Evolutionary conservation across 1,284 basidiomycete species (phyloP).

Genomic region (Naganishia sp.): DNA sequence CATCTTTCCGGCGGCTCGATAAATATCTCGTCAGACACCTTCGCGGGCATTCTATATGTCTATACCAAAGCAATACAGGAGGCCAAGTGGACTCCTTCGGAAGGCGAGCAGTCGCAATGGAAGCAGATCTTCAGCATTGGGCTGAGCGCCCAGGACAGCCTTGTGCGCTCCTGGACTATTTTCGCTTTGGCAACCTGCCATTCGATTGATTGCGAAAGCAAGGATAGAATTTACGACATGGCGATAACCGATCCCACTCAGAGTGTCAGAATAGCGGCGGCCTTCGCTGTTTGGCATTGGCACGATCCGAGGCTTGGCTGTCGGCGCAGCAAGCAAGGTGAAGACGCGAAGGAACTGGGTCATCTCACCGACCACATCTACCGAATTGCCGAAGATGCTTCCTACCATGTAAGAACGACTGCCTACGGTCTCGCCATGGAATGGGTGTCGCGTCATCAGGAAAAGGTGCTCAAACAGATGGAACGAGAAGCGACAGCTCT

Average conservation of each 20-base stretch:
- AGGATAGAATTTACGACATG: background rate
- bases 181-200: constrained; percentile 13
- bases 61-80: constrained; percentile 2
- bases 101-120: background rate
- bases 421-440: constrained; percentile 13
- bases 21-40: constrained; percentile 18
- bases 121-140: background rate
- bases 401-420: constrained; percentile 6
- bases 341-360: too few species aligned
- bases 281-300: constrained; percentile 4
- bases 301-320: too few species aligned
- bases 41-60: constrained; percentile 28
- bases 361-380: background rate
- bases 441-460: background rate
- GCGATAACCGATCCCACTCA: constrained; percentile 4
- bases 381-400: constrained; percentile 7
- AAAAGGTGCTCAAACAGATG: background rate
- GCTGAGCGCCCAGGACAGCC: constrained; percentile 4
- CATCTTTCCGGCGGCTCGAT: background rate
- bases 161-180: constrained; percentile 23
- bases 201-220: background rate
- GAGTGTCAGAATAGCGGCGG: constrained; percentile 10
- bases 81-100: background rate
- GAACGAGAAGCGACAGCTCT: background rate
- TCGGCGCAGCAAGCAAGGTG: too few species aligned